Base-by-base conservation (phyloP, 306 rosid genomes). In the Quillaja saponaria region DNA sequence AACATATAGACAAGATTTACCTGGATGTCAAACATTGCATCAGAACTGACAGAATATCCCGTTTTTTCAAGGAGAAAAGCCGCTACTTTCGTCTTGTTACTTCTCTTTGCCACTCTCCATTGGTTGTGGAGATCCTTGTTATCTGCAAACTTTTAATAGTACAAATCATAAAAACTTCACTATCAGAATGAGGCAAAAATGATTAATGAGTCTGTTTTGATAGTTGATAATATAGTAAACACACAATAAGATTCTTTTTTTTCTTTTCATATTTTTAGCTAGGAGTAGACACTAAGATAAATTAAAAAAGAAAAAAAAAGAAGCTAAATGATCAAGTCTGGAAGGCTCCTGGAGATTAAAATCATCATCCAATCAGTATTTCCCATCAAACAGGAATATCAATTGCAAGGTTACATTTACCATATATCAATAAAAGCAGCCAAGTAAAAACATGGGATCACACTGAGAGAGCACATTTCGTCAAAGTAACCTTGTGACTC, bases 21-120 rank as follows among this genome's bases (percentile, higher is more conserved):
- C 95, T 92, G 99, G 76, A 89, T 76, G 74, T 92, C 99, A 76
- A 82, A 89, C 96, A 92, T 75, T 64, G 96, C 84, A 72, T 92
- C 96, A 38, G 96, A 86, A 78, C 82, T 89, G 73, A 92, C 89
- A 71, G 90, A 79, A 56, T 84, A 92, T 31, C 99, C 99, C 11
- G 99, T 86, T 81, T 48, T 89, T 71, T 89, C 96, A 77, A 63
- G 84, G 62, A 92, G 72, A 38, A 89, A 78, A 19, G 84, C 78
- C 0, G 75, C 95, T 76, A 84, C 90, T 83, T 86, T 92, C 83
- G 80, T 58, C 78, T 92, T 92, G 66, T 92, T 92, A 71, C 33
- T 81, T 78, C 82, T 83, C 66, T 92, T 92, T 57, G 94, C 87
- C 56, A 71, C 82, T 82, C 78, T 89, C 99, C 99, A 92, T 71